phyloP scores from a whole-genome alignment of 2,329 filamentous ascomycete species.

The Aureobasidium zeae region DNA sequence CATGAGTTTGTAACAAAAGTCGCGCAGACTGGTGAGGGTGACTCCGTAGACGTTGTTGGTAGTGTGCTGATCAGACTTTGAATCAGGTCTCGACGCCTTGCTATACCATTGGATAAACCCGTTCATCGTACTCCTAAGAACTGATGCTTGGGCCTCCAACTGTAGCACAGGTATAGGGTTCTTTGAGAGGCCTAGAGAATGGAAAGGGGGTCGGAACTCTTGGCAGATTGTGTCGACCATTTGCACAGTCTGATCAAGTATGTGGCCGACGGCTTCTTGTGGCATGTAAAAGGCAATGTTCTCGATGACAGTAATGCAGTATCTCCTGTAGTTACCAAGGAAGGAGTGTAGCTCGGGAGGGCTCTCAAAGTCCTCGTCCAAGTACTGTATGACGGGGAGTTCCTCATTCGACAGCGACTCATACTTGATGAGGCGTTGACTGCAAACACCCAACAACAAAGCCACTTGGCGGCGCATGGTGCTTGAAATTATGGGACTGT shows the following conservation, averaged over 20 bases:
- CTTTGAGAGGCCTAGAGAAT: constrained; percentile 44
- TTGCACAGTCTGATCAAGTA: constrained; percentile 68
- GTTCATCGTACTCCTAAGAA: constrained; percentile 15
- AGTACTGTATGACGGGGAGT: constrained; percentile 68
- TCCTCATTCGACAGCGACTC: constrained; percentile 77
- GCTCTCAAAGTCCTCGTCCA: constrained; percentile 91
- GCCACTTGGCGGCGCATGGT: constrained; percentile 56
- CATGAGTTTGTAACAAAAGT: constrained; percentile 16
- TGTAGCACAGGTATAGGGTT: constrained; percentile 63
- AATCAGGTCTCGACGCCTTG: constrained; percentile 11
- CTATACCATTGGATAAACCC: constrained; percentile 15
- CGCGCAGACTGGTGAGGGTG: constrained; percentile 3
- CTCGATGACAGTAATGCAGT: constrained; percentile 81
- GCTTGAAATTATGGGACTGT: constrained; percentile 57
- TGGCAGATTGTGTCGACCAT: constrained; percentile 50
- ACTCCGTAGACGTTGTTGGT: constrained; percentile 9
- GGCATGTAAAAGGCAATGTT: constrained; percentile 72
- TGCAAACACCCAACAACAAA: constrained; percentile 72
- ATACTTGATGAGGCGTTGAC: constrained; percentile 73
- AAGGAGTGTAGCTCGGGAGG: constrained; percentile 90
- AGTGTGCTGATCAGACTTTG: constrained; percentile 7
- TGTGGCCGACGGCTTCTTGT: constrained; percentile 76
- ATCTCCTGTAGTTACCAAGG: constrained; percentile 87
- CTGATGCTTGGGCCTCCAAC: constrained; percentile 61
- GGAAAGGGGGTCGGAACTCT: constrained; percentile 8